phyloP scores from a whole-genome alignment of 2,329 filamentous ascomycete genomes.

The Diplodia corticola region DNA sequence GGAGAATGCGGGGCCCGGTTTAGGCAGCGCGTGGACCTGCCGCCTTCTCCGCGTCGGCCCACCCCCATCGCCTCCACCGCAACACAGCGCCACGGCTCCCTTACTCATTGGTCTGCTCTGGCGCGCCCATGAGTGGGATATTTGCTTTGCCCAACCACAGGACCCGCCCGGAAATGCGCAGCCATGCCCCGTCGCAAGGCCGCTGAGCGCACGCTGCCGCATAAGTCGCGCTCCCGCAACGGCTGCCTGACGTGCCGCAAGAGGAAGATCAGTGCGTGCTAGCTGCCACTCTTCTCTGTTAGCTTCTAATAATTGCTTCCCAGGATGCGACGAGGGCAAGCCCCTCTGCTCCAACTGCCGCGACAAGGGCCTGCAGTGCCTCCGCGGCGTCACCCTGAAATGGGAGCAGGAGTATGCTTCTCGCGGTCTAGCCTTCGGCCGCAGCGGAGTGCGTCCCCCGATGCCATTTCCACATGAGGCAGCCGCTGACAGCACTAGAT shows the following conservation, averaged over 20 bases:
- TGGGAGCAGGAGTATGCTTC: constrained; percentile 43
- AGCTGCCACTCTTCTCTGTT: not conserved
- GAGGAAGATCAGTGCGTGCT: constrained; percentile 36
- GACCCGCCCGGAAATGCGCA: not conserved
- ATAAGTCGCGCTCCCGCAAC: constrained; percentile 36
- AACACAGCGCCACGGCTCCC: not conserved
- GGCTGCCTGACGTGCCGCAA: constrained; percentile 45
- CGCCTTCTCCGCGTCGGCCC: constrained; percentile 8
- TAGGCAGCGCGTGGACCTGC: constrained; percentile 18
- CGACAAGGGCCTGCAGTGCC: constrained; percentile 39
- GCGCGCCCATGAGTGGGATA: not conserved
- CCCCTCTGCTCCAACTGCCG: constrained; percentile 41
- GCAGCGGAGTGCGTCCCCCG: constrained; percentile 33
- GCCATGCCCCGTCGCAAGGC: constrained; percentile 27
- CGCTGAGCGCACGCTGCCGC: constrained; percentile 23
- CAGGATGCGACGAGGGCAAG: constrained; percentile 42
- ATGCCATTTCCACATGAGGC: not conserved
- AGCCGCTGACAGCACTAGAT: constrained; percentile 24
- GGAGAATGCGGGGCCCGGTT: not conserved
- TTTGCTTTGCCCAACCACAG: not conserved
- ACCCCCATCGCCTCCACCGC: not conserved
- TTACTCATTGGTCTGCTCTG: not conserved
- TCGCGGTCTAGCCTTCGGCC: constrained; percentile 46
- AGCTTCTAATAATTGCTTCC: not conserved
- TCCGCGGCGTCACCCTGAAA: constrained; percentile 31